Evolutionary conservation across 2,329 filamentous ascomycete genomes (phyloP), one percentile per base, ranked within the genome.

Genomic region (Tothia fuscella): DNA sequence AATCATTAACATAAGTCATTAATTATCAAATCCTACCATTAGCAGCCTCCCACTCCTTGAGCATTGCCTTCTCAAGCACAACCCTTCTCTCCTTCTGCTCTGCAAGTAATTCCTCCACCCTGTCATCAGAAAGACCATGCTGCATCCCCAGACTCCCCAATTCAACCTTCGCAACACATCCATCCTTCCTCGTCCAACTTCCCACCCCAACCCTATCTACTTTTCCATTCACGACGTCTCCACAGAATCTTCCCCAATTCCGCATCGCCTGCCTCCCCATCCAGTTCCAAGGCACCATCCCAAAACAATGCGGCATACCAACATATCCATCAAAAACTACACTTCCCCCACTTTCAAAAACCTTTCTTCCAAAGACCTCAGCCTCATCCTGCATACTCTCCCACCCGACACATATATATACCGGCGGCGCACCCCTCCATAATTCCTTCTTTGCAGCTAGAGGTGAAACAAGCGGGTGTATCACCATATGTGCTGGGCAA

Each of bases 301-400:
- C 59, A 48, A 70, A 88, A 49, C 74, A 76, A 59, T 88, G 83
- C 42, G 83, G 81, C 83, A 89, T 88, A 3, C 75, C 80, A 56
- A 87, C 78, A 55, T 78, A 89, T 59, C 84, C 74, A 55, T 83
- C 75, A 51, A 77, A 81, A 3, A 74, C 66, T 0, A 87, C 72
- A 0, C 52, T 54, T 0, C 79, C 78, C 4, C 73, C 76, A 33
- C 80, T 72, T 5, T 51, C 48, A 13, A 65, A 64, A 7, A 82
- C 64, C 30, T 68, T 66, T 29, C 63, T 59, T 0, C 78, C 80
- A 2, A 84, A 54, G 41, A 74, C 74, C 47, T 68, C 69, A 46
- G 68, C 70, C 56, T 87, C 82, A 56, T 85, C 81, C 1, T 72
- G 65, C 10, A 89, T 65, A 49, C 80, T 69, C 60, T 91, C 84